These are phyloP conservation scores for Daphne laureola DNA, from an alignment of 441 rosid species.

Conservation along the genomic window DNA sequence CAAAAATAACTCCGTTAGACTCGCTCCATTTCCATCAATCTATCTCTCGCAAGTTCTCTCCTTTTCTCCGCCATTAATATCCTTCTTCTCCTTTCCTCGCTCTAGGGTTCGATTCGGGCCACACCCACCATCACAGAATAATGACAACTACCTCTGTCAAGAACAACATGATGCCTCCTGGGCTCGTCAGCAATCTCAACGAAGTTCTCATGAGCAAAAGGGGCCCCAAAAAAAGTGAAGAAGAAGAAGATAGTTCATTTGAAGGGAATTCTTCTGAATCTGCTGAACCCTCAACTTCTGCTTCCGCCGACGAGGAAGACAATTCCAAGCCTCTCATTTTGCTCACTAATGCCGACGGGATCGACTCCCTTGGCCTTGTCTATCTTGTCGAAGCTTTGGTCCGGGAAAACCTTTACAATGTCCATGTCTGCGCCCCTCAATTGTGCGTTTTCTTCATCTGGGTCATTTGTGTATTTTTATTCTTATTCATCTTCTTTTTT, in stretches of 20 bases:
- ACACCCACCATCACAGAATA: conserved; percentile 6
- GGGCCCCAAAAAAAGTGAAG: conserved; percentile 16
- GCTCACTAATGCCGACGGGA: conserved; percentile 85
- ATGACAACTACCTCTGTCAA: conserved; percentile 41
- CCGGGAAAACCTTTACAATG: conserved; percentile 61
- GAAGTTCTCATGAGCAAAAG: conserved; percentile 58
- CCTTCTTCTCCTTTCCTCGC: conserved; percentile 7
- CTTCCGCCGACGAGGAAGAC: conserved; percentile 32
- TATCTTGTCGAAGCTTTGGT: conserved; percentile 86
- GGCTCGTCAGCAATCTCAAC: conserved; percentile 77
- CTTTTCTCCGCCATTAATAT: conserved; percentile 2
- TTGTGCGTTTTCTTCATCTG: conserved; percentile 41
- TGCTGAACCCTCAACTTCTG: conserved; percentile 52
- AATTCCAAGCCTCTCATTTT: conserved; percentile 70
- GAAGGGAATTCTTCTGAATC: conserved; percentile 18
- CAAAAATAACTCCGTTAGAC: conserved; percentile 25
- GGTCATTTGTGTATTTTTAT: conserved; percentile 1
- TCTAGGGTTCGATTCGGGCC: conserved; percentile 33
- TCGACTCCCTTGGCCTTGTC: conserved; percentile 85
- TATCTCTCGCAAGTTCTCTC: conserved; percentile 1
- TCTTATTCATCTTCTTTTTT: neutral
- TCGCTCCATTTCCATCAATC: conserved; percentile 25
- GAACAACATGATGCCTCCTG: conserved; percentile 63
- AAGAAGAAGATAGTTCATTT: conserved; percentile 12
- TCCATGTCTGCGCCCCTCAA: conserved; percentile 94